Evolutionary conservation across 1,284 basidiomycete species (phyloP), one percentile per base, ranked within the genome.

Genomic region (Austroboletus rostrupii): DNA sequence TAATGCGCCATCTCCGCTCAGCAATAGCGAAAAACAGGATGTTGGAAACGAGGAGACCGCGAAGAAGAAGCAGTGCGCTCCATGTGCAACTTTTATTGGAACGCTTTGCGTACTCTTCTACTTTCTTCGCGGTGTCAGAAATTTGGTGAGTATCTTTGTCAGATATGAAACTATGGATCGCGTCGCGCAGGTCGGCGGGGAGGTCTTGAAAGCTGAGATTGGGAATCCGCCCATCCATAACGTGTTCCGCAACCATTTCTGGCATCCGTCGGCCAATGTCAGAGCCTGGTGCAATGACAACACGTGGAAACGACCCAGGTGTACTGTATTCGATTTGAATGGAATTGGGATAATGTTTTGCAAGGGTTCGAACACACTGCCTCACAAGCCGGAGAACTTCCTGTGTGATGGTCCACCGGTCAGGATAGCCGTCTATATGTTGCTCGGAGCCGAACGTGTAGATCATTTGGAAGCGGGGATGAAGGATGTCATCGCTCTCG

Each of bases 401-500:
- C 52, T 79, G 73, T 1, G 67, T 66, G 0, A 62, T 72, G 0
- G 52, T 58, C 79, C 79, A 80, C 36, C 78, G 72, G 48, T 75
- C 62, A 0, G 76, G 74, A 33, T 67, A 65, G 26, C 69, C 69
- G 33, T 80, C 72, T n/a, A 78, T 49, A 6, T 69, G 59, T 28
- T 53, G 56, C 39, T 75, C 74, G 2, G 59, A 45, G 13, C 74
- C 75, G 7, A 72, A 61, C 0, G 77, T 74, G 49, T 74, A 74
- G 2, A 74, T 50, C 16, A 79, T 61, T 44, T 78, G 77, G 61
- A 67, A 71, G 1, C 65, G 61, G 29, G 66, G 66, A 16, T 70
- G 65, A 9, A 72, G 56, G 14, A 73, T 61, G 47, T 72, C 71
- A 33, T 73, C 71, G 49, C 77, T 77, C 52, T 79, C 77, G 38